A percentile compares a stretch with the other conserved stretches of the same genome.
phyloP scores from a whole-genome alignment of 768 basidiomycete species.

The Sarcodon aspratus region DNA sequence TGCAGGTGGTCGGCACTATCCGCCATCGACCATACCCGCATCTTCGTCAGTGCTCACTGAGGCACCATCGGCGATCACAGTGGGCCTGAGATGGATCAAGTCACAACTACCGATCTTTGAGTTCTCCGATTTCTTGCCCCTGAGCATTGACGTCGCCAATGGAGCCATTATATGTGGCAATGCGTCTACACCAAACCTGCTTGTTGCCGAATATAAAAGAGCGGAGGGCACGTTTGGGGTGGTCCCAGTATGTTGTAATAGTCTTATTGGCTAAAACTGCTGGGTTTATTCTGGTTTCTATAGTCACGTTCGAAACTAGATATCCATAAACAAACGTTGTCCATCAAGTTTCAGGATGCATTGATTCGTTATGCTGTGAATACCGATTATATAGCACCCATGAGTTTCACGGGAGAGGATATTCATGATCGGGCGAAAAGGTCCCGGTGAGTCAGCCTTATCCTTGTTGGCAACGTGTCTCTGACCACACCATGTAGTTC shows the following conservation, averaged over 20 bases:
- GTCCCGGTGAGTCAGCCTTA: constrained; percentile 14
- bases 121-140: constrained; percentile 75
- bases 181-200: constrained; percentile 68
- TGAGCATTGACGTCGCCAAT: constrained; percentile 68
- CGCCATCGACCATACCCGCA: constrained; percentile 6
- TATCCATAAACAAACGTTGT: constrained; percentile 69
- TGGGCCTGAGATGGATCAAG: constrained; percentile 38
- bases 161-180: constrained; percentile 84
- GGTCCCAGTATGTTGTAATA: constrained; percentile 41
- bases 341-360: constrained; percentile 57
- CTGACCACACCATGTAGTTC: not conserved
- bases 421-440: constrained; percentile 46
- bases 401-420: constrained; percentile 54
- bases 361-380: constrained; percentile 64
- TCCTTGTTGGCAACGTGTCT: not conserved
- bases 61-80: constrained; percentile 20
- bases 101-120: constrained; percentile 61
- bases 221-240: constrained; percentile 75
- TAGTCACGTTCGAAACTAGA: constrained; percentile 79
- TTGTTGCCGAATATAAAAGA: constrained; percentile 73
- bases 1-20: not conserved
- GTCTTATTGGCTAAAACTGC: constrained; percentile 2
- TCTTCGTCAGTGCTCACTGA: constrained; percentile 17
- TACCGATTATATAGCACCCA: constrained; percentile 56
- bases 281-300: not conserved